These are phyloP conservation scores for Ophiosphaerella narmari DNA, from an alignment of 2,329 filamentous ascomycete species.

Conservation along the genomic window DNA sequence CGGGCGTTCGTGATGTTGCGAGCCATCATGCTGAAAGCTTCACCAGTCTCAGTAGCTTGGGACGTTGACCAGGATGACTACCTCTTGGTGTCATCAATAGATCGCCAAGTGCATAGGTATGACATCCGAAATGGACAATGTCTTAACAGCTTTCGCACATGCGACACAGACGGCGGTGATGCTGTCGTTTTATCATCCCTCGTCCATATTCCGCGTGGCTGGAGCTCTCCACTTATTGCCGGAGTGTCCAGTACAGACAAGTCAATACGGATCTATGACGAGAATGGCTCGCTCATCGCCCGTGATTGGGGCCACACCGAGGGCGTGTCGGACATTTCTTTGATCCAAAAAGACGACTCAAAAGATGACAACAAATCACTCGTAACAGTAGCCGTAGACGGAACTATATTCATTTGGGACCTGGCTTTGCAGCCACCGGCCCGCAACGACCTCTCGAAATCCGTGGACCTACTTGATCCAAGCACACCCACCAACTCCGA, in stretches of 20 bases:
- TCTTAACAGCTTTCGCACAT: slow-evolving; percentile 76
- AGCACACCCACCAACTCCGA: slow-evolving; percentile 39
- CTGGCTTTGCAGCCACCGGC: slow-evolving; percentile 34
- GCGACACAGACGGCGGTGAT: slow-evolving; percentile 79
- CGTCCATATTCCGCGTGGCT: slow-evolving; percentile 61
- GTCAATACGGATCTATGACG: slow-evolving; percentile 88
- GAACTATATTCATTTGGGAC: slow-evolving; percentile 57
- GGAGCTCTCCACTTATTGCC: slow-evolving; percentile 70
- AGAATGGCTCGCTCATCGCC: slow-evolving; percentile 76
- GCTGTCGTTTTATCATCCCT: slow-evolving; percentile 83
- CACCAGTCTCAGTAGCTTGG: slow-evolving; percentile 82
- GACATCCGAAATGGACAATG: slow-evolving; percentile 70
- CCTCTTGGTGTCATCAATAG: slow-evolving; percentile 65
- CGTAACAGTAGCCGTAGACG: slow-evolving; percentile 56
- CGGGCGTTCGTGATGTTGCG: slow-evolving; percentile 78
- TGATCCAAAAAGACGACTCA: slow-evolving; percentile 54
- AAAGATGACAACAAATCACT: slow-evolving; percentile 54
- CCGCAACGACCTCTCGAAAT: slow-evolving; percentile 41
- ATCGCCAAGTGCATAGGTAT: slow-evolving; percentile 64
- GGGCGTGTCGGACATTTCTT: slow-evolving; percentile 81
- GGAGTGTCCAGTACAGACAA: slow-evolving; percentile 96
- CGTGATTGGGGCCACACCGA: slow-evolving; percentile 96
- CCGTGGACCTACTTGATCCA: slow-evolving; percentile 43
- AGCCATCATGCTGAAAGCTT: slow-evolving; percentile 81
- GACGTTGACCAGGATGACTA: slow-evolving; percentile 63